These are phyloP conservation scores for Lepidopterella palustris DNA, from an alignment of 495 filamentous ascomycete genomes.

Conservation along the genomic window DNA sequence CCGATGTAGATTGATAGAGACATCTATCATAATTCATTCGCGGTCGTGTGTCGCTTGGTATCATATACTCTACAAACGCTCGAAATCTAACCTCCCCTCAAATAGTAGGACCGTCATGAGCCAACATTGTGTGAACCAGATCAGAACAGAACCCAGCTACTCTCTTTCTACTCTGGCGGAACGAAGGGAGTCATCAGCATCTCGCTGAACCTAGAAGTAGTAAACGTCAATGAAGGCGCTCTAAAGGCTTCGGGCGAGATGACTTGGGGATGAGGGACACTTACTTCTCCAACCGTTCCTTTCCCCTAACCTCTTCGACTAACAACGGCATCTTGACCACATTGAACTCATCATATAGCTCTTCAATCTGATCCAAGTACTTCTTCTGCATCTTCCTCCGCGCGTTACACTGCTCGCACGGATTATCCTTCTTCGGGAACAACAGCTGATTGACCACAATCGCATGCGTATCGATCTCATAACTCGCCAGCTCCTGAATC, in stretches of 20 bases:
- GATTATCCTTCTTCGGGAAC: constrained; percentile 79
- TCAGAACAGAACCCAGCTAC: neutral
- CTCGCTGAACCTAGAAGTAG: constrained; percentile 64
- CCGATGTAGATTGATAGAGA: no score
- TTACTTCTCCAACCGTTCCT: constrained; percentile 81
- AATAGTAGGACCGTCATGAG: no score
- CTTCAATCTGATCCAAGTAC: constrained; percentile 97
- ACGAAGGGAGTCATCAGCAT: constrained; percentile 84
- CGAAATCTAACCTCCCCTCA: neutral
- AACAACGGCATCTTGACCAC: constrained; percentile 96
- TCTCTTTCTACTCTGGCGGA: constrained; percentile 54
- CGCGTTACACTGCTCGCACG: constrained; percentile 93
- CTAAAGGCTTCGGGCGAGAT: constrained; percentile 6
- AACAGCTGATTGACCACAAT: constrained; percentile 98
- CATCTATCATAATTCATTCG: neutral
- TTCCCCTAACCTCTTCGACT: constrained; percentile 90
- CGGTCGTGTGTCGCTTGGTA: neutral
- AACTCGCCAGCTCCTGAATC: constrained; percentile 95
- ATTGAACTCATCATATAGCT: constrained; percentile 98
- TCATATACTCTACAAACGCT: constrained; percentile 1
- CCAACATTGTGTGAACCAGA: neutral
- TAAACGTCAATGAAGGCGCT: constrained; percentile 13
- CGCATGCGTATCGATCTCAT: constrained; percentile 90
- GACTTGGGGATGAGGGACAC: constrained; percentile 24
- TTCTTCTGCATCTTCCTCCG: constrained; percentile 99